Base-by-base conservation (phyloP, 1,284 basidiomycete genomes). In the Rhodotorula sp. region DNA sequence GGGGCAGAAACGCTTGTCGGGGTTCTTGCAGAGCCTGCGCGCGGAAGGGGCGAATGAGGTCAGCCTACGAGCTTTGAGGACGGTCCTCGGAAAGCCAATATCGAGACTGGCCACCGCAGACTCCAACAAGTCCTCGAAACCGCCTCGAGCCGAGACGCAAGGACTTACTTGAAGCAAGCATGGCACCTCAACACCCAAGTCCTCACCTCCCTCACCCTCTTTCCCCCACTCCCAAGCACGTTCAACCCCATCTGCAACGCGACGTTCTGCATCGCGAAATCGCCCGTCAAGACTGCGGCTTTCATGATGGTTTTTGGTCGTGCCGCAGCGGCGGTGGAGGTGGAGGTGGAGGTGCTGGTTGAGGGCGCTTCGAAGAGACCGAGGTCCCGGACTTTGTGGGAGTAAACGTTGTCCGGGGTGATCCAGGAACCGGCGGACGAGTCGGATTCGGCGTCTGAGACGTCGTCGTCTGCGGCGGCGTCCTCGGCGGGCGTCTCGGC, bases 231-330 rank as follows among this genome's bases (percentile, higher is more conserved):
- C 22, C 93, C 89, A n/a, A 99, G 88, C 37, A 99, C 84, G 71
- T 88, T 89, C 65, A 99, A 82, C 0, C 91, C 91, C 91, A 99
- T 96, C 79, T 97, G 94, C 63, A 99, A 82, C 68, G 97, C 81
- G 20, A 99, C 93, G 78, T 99, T 99, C 82, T 99, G 96, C 87
- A 99, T 96, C 22, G 96, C 96, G 81, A 94, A 99, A 85, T 99
- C 96, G 50, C 91, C 92, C 2, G 96, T 99, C 91, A 99, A 93
- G 79, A 93, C 94, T 24, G 92, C 94, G 3, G 87, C 87, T 65
- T 83, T 83, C 64, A 77, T 74, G 44, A 91, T 82, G 26, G 89
- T 50, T 91, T 69, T 72, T 8, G 70, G 73, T 58, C 65, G 66
- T 18, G 58, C 26, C 60, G 71, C 63, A 20, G 31, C 47, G 2